Evolutionary conservation across 2,329 filamentous ascomycete species (phyloP).

Genomic region (Reticulascus tulasneorum): DNA sequence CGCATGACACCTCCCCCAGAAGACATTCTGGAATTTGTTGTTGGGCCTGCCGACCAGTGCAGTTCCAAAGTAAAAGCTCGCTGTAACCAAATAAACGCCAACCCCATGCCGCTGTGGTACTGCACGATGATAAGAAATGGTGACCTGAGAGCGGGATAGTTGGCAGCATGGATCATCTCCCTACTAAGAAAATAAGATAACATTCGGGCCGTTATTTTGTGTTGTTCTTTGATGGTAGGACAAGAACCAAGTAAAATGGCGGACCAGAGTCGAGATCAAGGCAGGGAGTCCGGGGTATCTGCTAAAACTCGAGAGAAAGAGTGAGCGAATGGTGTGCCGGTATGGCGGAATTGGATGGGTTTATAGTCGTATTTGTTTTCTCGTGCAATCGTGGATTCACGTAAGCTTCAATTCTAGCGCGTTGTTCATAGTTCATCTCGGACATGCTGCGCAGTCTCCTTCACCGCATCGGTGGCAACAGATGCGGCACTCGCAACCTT

Average conservation of each 20-base stretch:
- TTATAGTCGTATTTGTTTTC: conserved; percentile 13
- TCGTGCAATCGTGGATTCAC: conserved; percentile 13
- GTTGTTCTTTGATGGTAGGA: too few species aligned
- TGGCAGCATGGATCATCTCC: background rate
- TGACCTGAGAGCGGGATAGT: background rate
- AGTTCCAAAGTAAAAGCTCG: conserved; percentile 2
- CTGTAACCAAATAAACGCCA: conserved; percentile 11
- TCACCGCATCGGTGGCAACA: conserved; percentile 38
- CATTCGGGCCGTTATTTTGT: too few species aligned
- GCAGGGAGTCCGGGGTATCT: too few species aligned
- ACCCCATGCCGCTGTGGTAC: conserved; percentile 3
- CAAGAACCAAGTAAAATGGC: too few species aligned
- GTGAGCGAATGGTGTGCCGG: too few species aligned
- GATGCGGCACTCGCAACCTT: conserved; percentile 33
- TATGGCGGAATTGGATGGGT: too few species aligned
- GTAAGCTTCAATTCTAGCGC: too few species aligned
- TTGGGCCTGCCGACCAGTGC: conserved; percentile 9
- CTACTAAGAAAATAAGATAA: too few species aligned
- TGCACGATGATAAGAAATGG: background rate
- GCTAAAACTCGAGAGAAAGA: too few species aligned
- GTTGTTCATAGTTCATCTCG: conserved; percentile 37
- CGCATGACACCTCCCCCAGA: too few species aligned
- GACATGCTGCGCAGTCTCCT: conserved; percentile 29
- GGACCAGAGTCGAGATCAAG: too few species aligned
- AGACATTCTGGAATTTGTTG: too few species aligned